Percentiles rank a stretch among this genome's conserved stretches.
Conservation (phyloP, 352 stramenopile species). For the Aphanomyces invadans region DNA sequence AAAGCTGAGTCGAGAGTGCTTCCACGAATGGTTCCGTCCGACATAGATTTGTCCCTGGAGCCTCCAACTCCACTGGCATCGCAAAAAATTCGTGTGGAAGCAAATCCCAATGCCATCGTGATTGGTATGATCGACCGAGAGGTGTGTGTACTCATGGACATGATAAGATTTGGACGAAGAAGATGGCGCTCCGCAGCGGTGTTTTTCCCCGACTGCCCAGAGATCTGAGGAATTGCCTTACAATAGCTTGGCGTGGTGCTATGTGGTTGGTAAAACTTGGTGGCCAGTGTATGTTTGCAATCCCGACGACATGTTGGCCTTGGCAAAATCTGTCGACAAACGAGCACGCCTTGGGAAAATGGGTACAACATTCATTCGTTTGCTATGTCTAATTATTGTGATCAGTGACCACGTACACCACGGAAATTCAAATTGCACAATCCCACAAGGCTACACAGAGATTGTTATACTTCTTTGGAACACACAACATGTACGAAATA, state of each 20-base stretch:
- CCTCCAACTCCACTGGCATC: neutral
- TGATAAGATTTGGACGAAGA: no score
- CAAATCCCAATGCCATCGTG: neutral
- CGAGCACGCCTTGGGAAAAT: neutral
- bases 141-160: no score
- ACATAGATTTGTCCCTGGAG: neutral
- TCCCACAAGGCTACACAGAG: neutral
- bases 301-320: neutral
- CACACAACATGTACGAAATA: neutral
- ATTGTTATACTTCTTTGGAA: neutral
- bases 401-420: neutral
- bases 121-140: no score
- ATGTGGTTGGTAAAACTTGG: slow-evolving; percentile 6
- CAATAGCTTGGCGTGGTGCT: neutral
- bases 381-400: neutral
- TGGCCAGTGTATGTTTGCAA: slow-evolving; percentile 8
- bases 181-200: no score
- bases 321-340: neutral
- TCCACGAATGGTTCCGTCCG: slow-evolving; percentile 5
- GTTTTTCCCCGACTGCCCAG: no score
- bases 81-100: neutral
- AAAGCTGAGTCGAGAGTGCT: neutral
- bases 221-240: neutral
- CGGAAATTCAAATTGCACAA: neutral
- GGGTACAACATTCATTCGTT: neutral